A percentile compares a stretch with the other conserved stretches of the same genome.
Conservation (phyloP, 2,329 filamentous ascomycete species). For the Cryphonectria radicalis region DNA sequence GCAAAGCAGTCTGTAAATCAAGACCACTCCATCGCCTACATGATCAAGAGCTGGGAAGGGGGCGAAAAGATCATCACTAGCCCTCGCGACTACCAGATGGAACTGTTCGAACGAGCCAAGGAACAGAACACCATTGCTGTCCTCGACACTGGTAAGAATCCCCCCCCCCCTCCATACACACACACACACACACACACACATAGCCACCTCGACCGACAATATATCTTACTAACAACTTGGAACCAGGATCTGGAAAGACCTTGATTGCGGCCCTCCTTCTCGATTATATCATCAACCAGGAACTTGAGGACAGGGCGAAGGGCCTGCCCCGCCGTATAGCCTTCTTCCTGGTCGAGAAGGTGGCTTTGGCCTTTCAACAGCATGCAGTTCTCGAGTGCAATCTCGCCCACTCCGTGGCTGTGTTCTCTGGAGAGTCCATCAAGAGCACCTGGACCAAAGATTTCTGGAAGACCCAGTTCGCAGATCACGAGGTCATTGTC, state of each 20-base stretch:
- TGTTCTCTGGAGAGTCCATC: conserved; percentile 73
- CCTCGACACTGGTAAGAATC: conserved; percentile 74
- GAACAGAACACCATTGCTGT: conserved; percentile 88
- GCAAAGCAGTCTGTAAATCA: conserved; percentile 35
- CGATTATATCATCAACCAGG: conserved; percentile 73
- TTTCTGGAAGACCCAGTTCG: conserved; percentile 58
- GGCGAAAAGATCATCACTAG: conserved; percentile 68
- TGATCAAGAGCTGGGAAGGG: conserved; percentile 44
- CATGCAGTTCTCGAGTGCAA: conserved; percentile 80
- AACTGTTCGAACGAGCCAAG: conserved; percentile 89
- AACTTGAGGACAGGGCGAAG: conserved; percentile 69
- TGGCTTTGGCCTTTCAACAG: conserved; percentile 90
- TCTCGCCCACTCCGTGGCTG: conserved; percentile 73
- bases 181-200: not conserved
- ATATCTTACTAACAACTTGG: conserved; percentile 25
- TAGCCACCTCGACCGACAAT: not conserved
- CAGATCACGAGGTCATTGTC: conserved; percentile 79
- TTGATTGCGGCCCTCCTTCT: conserved; percentile 90
- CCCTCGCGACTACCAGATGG: conserved; percentile 87
- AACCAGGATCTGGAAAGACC: conserved; percentile 84
- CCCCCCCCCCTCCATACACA: too few relatives aligned
- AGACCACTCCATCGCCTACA: conserved; percentile 38
- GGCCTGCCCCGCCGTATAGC: conserved; percentile 68
- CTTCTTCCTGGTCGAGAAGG: conserved; percentile 91
- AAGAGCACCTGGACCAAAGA: conserved; percentile 45